A percentile compares a stretch with the other conserved stretches of the same genome.
These are phyloP conservation scores for Leccinum uliginosum DNA, from an alignment of 768 basidiomycete species.

Conservation along the genomic window DNA sequence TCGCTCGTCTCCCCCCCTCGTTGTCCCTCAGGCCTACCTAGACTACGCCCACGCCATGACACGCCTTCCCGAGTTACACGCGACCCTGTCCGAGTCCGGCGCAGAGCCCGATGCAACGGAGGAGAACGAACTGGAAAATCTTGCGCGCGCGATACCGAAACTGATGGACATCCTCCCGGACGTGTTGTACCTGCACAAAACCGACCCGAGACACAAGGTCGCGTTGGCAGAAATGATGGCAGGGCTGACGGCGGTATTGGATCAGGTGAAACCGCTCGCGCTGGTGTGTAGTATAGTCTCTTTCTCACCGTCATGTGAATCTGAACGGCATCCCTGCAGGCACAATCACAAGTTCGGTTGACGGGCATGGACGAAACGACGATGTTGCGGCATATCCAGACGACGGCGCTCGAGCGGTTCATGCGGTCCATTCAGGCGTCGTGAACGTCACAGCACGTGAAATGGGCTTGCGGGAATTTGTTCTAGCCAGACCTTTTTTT, in stretches of 20 bases:
- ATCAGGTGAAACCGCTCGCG: conserved; percentile 54
- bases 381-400: conserved; percentile 58
- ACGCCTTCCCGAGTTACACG: conserved; percentile 52
- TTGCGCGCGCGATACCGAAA: conserved; percentile 56
- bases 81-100: conserved; percentile 36
- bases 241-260: conserved; percentile 53
- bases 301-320: not conserved
- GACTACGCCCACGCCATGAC: conserved; percentile 68
- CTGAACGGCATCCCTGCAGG: conserved; percentile 18
- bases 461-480: not conserved
- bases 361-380: conserved; percentile 52
- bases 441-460: conserved; percentile 13
- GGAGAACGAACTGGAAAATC: conserved; percentile 53
- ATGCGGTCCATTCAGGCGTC: conserved; percentile 48
- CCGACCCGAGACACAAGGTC: conserved; percentile 62
- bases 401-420: conserved; percentile 62
- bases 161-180: conserved; percentile 68
- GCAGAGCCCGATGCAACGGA: conserved; percentile 44
- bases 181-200: conserved; percentile 48
- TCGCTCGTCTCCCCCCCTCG: conserved; percentile 8
- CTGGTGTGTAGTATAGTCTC: conserved; percentile 54
- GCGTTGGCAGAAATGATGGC: conserved; percentile 72
- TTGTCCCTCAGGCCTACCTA: conserved; percentile 49
- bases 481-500: not conserved
- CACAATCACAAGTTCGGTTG: conserved; percentile 42